A percentile compares a stretch with the other conserved stretches of the same genome.
These are phyloP conservation scores for Sporodiniella umbellata DNA, from an alignment of 371 early-diverging fungal genomes.

Conservation along the genomic window DNA sequence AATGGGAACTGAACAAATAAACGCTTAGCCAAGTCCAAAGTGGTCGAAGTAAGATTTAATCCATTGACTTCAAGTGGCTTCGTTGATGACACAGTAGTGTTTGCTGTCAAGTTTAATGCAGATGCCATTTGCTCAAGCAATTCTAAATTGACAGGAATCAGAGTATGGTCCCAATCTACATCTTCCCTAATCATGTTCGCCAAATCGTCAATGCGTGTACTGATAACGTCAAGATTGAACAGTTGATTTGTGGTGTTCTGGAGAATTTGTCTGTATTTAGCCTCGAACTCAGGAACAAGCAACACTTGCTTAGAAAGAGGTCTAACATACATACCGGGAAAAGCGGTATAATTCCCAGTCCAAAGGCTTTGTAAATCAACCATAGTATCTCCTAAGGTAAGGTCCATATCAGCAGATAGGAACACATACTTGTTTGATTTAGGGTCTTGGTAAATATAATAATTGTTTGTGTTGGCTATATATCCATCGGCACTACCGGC, in stretches of 20 bases:
- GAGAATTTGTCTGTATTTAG: constrained; percentile 9
- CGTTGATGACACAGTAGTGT: too few species aligned
- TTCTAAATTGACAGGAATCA: constrained; percentile 2
- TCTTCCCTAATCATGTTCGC: constrained; percentile 21
- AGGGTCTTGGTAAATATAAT: constrained; percentile 12
- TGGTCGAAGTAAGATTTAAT: neutral
- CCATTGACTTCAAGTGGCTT: too few species aligned
- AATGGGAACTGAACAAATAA: constrained; percentile 2
- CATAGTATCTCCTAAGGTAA: constrained; percentile 17
- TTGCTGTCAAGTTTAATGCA: too few species aligned
- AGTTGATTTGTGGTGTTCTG: constrained; percentile 1
- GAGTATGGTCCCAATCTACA: constrained; percentile 19
- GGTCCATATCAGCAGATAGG: constrained; percentile 24
- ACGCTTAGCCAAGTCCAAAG: neutral
- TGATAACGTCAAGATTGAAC: constrained; percentile 2
- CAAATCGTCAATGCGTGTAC: constrained; percentile 10
- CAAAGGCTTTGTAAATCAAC: constrained; percentile 6
- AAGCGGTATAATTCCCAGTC: constrained; percentile 27
- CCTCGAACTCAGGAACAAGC: constrained; percentile 7
- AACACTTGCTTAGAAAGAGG: constrained; percentile 11
- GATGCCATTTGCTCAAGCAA: neutral
- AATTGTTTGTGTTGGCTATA: constrained; percentile 3
- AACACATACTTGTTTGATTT: constrained; percentile 1
- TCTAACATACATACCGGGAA: constrained; percentile 20
- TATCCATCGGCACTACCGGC: constrained; percentile 34